Evolutionary conservation across 1,139 yeast genomes (phyloP).

Genomic region (Hansenula lynferdii): DNA sequence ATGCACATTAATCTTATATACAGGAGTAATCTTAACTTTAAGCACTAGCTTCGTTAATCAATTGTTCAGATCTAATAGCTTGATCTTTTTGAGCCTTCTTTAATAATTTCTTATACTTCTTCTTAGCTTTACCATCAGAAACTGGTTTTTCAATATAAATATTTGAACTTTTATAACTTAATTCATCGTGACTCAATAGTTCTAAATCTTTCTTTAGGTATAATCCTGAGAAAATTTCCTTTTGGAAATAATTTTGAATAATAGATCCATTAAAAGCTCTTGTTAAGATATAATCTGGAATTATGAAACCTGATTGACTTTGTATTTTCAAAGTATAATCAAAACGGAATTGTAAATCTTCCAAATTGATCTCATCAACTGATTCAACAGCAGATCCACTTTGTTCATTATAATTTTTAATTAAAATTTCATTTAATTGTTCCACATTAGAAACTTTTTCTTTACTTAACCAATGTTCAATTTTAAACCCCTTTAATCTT

Average conservation of each 20-base stretch:
- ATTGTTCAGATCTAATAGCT: constrained; percentile 29
- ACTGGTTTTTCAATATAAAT: constrained; percentile 39
- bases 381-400: constrained; percentile 7
- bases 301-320: constrained; percentile 51
- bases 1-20: constrained; percentile 1
- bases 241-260: constrained; percentile 40
- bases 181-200: constrained; percentile 58
- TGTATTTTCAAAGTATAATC: constrained; percentile 53
- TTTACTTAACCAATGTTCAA: constrained; percentile 30
- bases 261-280: constrained; percentile 41
- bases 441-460: constrained; percentile 17
- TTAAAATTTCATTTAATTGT: constrained; percentile 24
- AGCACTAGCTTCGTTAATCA: constrained; percentile 29
- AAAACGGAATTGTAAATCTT: constrained; percentile 57
- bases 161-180: constrained; percentile 44
- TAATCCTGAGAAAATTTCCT: constrained; percentile 40
- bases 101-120: constrained; percentile 37
- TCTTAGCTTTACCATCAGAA: constrained; percentile 33
- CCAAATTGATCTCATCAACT: constrained; percentile 22
- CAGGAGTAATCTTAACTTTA: constrained; percentile 6
- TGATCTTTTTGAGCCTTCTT: constrained; percentile 38
- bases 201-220: constrained; percentile 71
- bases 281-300: constrained; percentile 62
- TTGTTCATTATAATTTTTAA: constrained; percentile 20
- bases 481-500: constrained; percentile 28